Evolutionary conservation across 768 basidiomycete genomes (phyloP), one percentile per base, ranked within the genome.

Genomic region (Mycena maculata): DNA sequence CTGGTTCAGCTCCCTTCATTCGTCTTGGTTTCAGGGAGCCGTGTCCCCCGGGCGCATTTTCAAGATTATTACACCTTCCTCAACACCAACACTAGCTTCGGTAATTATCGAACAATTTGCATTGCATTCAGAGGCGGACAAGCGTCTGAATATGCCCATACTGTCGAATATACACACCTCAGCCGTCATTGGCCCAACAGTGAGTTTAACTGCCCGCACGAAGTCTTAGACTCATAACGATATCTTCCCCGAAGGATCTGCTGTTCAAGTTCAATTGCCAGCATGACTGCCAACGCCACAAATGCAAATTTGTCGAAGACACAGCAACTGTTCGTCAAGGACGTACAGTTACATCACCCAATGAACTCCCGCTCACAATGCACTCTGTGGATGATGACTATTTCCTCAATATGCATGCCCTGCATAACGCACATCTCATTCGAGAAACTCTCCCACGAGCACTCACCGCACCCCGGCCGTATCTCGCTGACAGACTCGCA

Each of bases 251-350:
- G 33, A 36, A 45, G 57, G 57, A 31, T 22, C 25, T 58, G n/a
- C 30, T 58, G 4, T 58, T 58, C 18, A 4, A 4, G 10, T 58
- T 45, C 44, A 58, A 58, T 47, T 42, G 42, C 4, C 57, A 58
- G 23, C 57, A 58, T 18, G 57, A 58, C 25, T 58, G 57, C 23
- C 30, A 45, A 13, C 20, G 30, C 2, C 3, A 3, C 22, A 44
- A 47, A 31, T 58, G 57, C 22, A 25, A 18, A 15, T n/a, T 11
- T 36, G 57, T 58, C 47, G 44, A 2, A n/a, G 44, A 27, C n/a
- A 23, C 30, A 0, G 25, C 33, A 36, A 36, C 33, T 13, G 33
- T 36, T 36, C 33, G 33, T 47, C 44, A 58, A 33, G 57, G 44
- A 18, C 44, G 44, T 23, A 1, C 4, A 2, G 8, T 22, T 12